Base-by-base conservation (phyloP, 306 rosid genomes). In the Nissolia schottii region DNA sequence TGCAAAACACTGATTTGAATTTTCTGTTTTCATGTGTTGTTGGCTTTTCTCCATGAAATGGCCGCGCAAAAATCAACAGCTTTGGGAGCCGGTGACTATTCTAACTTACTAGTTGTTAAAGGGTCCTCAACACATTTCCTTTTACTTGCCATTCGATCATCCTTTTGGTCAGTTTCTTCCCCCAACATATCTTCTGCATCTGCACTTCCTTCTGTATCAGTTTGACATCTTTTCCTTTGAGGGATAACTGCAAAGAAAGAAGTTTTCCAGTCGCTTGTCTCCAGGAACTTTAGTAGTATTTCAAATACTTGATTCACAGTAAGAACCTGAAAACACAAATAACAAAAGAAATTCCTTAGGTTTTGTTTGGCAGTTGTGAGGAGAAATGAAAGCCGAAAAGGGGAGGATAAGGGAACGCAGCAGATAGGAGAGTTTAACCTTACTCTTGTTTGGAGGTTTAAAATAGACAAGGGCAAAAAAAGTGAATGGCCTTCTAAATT, bases 271-370 rank as follows among this genome's bases (percentile, higher is more conserved):
- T 94, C 96, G 75, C 58, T 86, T 23, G 95, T 91, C 83, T 89
- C 99, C 68, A 87, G 38, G 55, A 77, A 89, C 84, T 87, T 91
- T 70, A 82, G 81, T 7, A 83, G 34, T 83, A 83, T 83, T 75
- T 83, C 87, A 2, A 79, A 68, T 73, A 88, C 99, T 91, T 94
- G 99, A 85, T 94, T 94, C 82, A 91, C 97, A 7, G 97, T 89
- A 29, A 91, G 97, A 7, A 94, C 96, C 97, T 91, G 90, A 81
- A 76, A 61, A 48, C 49, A 61, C 76, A 73, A 63, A 72, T 12
- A 14, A 57, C 29, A 48, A 74, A 77, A 71, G 67, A 64, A 45
- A n/a, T n/a, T n/a, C n/a, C n/a, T n/a, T n/a, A n/a, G n/a, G n/a
- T n/a, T n/a, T n/a, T n/a, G n/a, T n/a, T n/a, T n/a, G n/a, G n/a